Evolutionary conservation across 768 basidiomycete genomes (phyloP).

Genomic region (Crassisporium funariophilum): DNA sequence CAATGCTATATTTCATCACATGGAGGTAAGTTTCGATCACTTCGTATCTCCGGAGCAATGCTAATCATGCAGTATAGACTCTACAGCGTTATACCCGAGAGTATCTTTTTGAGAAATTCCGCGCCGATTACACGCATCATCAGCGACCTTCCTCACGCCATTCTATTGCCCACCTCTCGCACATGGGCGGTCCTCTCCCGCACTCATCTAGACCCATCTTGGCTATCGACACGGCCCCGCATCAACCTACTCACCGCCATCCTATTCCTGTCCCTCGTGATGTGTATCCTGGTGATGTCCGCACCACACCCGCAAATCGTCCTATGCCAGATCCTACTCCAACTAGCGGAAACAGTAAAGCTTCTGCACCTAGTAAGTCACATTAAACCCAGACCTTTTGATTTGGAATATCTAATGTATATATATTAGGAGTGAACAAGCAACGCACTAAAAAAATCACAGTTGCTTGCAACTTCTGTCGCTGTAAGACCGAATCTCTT

Average conservation of each 20-base stretch:
- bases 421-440: conserved; percentile 53
- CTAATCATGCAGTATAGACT: too few relatives aligned
- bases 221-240: conserved; percentile 35
- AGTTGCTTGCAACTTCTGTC: conserved; percentile 90
- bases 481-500: conserved; percentile 54
- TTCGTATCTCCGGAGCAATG: conserved; percentile 14
- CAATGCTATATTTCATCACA: conserved; percentile 82
- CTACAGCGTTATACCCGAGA: conserved; percentile 84
- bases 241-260: conserved; percentile 25
- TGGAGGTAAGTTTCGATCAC: conserved; percentile 66
- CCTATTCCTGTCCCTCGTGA: conserved; percentile 39
- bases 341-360: conserved; percentile 35
- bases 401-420: conserved; percentile 9
- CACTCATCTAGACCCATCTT: conserved; percentile 34
- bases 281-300: conserved; percentile 46
- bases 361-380: conserved; percentile 28
- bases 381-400: conserved; percentile 13
- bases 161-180: conserved; percentile 46
- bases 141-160: conserved; percentile 50
- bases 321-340: conserved; percentile 42
- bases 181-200: conserved; percentile 40
- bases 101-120: conserved; percentile 81
- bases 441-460: conserved; percentile 84
- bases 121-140: conserved; percentile 55
- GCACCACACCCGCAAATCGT: conserved; percentile 44